Percentiles rank a stretch among this genome's conserved stretches.
phyloP scores from a whole-genome alignment of 257 asterid species.

The Osmanthus fragrans region DNA sequence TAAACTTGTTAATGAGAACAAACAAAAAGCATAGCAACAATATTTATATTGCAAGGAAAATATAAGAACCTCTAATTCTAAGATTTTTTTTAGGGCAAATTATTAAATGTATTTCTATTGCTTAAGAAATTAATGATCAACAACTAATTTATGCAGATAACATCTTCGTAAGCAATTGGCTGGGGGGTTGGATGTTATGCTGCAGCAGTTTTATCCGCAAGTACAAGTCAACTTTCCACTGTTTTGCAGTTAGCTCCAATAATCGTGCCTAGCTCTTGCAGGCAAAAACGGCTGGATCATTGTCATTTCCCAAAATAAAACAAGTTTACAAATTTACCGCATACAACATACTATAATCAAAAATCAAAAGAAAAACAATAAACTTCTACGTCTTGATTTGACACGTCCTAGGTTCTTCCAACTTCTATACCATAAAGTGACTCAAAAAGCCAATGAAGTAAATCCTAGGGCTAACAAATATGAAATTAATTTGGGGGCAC shows the following conservation, averaged over 20 bases:
- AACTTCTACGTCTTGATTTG: neutral
- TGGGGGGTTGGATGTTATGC: neutral
- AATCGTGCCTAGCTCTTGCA: neutral
- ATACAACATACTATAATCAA: neutral
- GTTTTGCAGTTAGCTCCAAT: neutral
- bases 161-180: too few species aligned
- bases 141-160: too few species aligned
- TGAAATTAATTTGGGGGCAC: conserved; percentile 26
- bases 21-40: neutral
- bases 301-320: neutral
- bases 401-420: neutral
- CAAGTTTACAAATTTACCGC: neutral
- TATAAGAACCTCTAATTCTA: neutral
- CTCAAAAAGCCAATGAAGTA: neutral
- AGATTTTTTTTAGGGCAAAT: neutral
- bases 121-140: neutral
- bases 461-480: conserved; percentile 11
- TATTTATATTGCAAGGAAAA: neutral
- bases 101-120: neutral
- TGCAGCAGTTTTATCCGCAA: neutral
- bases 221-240: neutral
- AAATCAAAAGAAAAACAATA: neutral
- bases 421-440: neutral
- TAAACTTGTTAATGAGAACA: neutral
- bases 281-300: neutral